Base-by-base conservation (phyloP, 1,284 basidiomycete species). In the Moesziomyces sp. region DNA sequence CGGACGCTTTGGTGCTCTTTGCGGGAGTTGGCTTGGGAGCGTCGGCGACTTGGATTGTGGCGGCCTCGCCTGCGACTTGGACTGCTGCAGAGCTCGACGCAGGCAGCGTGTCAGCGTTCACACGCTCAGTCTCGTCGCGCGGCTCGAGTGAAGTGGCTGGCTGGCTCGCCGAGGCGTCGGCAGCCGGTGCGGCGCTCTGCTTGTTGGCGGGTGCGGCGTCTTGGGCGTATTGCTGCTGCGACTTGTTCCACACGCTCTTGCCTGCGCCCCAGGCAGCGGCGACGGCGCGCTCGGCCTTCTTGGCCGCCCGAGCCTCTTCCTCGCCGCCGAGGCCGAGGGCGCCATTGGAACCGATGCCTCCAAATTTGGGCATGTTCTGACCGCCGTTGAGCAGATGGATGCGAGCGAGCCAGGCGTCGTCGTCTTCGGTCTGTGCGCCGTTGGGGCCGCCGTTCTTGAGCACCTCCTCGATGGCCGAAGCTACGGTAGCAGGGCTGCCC, bases 371-470 rank as follows among this genome's bases (percentile, higher is more conserved):
- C 69, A 71, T 67, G 45, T 74, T 74, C 46, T 79, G 69, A 6
- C 79, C 81, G 3, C 81, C 81, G 49, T 83, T 83, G 4, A 83
- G 56, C 51, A 83, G 53, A 28, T 78, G 74, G 23, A 83, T 81
- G 18, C 77, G 66, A 1, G 73, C 69, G 1, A 83, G 64, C 81
- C 81, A 83, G 2, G 70, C 69, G 49, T 83, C 70, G 51, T 80
- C 74, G 45, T 68, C 65, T 28, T 69, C 74, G 18, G 74, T 64
- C 44, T 57, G 61, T 16, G 54, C 53, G 23, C 62, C 62, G n/a
- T 60, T 40, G 23, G 55, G 48, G 3, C 62, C 56, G 6, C 61
- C 65, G 30, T 64, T 64, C 51, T 61, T 68, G 52, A 73, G 54
- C 16, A 64, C 58, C 33, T 74, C 65, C 14, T 68, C 70, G 35